These are phyloP conservation scores for Cryptomeria japonica DNA, from an alignment of 75 land plant genomes.

Conservation along the genomic window DNA sequence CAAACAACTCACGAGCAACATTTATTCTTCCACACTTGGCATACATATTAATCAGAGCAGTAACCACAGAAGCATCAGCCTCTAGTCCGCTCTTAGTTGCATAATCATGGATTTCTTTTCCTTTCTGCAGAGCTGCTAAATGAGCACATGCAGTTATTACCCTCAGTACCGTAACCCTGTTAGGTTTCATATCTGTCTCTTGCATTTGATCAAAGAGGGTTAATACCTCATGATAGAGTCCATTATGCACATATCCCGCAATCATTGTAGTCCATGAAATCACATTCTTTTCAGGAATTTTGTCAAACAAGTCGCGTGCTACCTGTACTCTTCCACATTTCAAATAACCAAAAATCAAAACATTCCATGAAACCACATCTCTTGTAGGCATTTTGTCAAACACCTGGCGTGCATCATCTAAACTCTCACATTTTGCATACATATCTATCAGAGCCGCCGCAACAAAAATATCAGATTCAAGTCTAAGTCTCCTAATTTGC, in stretches of 20 bases:
- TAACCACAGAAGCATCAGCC: conserved; percentile 25
- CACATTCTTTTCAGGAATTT: conserved; percentile 26
- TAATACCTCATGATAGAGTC: conserved; percentile 20
- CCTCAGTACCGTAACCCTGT: conserved; percentile 44
- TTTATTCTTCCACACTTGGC: conserved; percentile 30
- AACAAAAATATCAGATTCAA: conserved; percentile 28
- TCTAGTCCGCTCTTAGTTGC: conserved; percentile 15
- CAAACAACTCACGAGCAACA: conserved; percentile 21
- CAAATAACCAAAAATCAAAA: conserved; percentile 25
- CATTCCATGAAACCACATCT: conserved; percentile 38
- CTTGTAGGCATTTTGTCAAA: conserved; percentile 20
- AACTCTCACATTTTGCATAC: conserved; percentile 29
- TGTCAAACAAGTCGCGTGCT: conserved; percentile 24
- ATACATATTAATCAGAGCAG: conserved; percentile 30
- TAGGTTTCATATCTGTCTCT: conserved; percentile 20
- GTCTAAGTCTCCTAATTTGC: conserved; percentile 9
- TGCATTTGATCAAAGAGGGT: conserved; percentile 28
- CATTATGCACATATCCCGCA: conserved; percentile 17
- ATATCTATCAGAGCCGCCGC: conserved; percentile 28
- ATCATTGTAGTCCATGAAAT: conserved; percentile 46
- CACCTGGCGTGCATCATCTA: conserved; percentile 24
- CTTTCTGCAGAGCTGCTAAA: conserved; percentile 29
- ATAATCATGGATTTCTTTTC: conserved; percentile 28
- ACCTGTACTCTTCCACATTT: conserved; percentile 18
- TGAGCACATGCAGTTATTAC: conserved; percentile 60